phyloP scores from a whole-genome alignment of 2,329 filamentous ascomycete genomes.

The Nannizziopsis barbatae region DNA sequence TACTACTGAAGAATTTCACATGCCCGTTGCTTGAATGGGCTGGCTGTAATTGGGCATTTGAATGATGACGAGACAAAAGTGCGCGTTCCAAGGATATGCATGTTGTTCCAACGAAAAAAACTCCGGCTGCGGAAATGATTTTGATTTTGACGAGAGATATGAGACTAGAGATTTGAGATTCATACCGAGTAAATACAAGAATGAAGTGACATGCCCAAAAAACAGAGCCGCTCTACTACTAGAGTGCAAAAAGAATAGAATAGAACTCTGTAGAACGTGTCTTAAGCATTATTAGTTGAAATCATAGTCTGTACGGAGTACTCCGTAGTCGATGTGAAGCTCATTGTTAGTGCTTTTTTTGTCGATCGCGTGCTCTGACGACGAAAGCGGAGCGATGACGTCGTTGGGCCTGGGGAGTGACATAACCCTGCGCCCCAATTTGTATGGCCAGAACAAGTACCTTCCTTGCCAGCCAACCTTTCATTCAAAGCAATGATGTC shows the following conservation, averaged over 20 bases:
- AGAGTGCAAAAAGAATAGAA: not conserved
- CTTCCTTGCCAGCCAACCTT: not conserved
- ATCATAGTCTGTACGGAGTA: not conserved
- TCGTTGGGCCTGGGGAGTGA: constrained; percentile 9
- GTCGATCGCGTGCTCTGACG: not conserved
- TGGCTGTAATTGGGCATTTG: not conserved
- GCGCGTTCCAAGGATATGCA: not conserved
- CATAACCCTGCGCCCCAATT: constrained; percentile 2
- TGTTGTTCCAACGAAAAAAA: not conserved
- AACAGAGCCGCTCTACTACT: too few species aligned
- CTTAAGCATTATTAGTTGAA: too few species aligned
- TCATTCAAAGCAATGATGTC: not conserved
- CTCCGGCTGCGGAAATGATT: not conserved
- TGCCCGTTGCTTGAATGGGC: not conserved
- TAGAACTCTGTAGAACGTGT: too few species aligned
- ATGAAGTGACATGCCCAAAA: not conserved
- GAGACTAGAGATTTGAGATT: not conserved
- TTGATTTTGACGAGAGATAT: not conserved
- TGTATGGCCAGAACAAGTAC: constrained; percentile 7
- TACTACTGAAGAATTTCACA: too few species aligned
- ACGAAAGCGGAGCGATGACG: constrained; percentile 9
- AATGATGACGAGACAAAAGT: not conserved
- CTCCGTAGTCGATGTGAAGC: not conserved
- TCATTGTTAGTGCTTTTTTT: not conserved
- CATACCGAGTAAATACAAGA: constrained; percentile 1